Percentiles rank a stretch among this genome's conserved stretches.
phyloP scores from a whole-genome alignment of 1,284 basidiomycete genomes.

The Leucoagaricus sp. region DNA sequence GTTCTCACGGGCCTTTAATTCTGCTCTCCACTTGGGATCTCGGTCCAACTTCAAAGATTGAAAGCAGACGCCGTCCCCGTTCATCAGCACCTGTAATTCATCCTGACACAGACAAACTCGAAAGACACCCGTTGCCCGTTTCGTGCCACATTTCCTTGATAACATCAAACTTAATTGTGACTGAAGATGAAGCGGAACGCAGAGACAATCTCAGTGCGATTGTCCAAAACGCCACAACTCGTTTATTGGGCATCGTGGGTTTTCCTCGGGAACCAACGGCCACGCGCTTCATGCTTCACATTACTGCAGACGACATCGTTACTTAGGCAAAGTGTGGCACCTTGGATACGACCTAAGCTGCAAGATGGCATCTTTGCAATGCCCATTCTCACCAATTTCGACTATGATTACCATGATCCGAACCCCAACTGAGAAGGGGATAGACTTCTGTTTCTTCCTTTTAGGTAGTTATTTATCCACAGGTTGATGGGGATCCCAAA shows the following conservation, averaged over 20 bases:
- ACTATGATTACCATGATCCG: too few species aligned
- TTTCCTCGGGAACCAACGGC: slow-evolving; percentile 2
- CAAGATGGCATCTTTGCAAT: too few species aligned
- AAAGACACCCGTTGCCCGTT: slow-evolving; percentile 16
- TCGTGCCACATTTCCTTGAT: slow-evolving; percentile 2
- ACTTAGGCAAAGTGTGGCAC: too few species aligned
- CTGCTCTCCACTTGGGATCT: slow-evolving; percentile 70
- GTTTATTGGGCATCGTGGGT: slow-evolving; percentile 3
- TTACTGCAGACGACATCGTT: slow-evolving; percentile 10
- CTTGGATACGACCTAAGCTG: too few species aligned
- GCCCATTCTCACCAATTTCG: not conserved
- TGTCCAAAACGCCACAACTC: slow-evolving; percentile 25
- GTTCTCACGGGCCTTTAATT: slow-evolving; percentile 52
- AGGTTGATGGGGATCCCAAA: too few species aligned
- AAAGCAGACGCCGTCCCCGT: not conserved
- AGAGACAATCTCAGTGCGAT: too few species aligned
- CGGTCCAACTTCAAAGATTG: not conserved
- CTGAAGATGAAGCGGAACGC: too few species aligned
- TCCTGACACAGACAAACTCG: slow-evolving; percentile 35
- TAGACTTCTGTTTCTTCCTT: too few species aligned
- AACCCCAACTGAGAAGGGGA: too few species aligned
- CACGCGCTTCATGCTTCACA: slow-evolving; percentile 2
- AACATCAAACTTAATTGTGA: not conserved
- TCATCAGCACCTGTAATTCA: slow-evolving; percentile 56
- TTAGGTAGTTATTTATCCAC: too few species aligned